Conservation (phyloP, 1,284 basidiomycete genomes). For the Tilletia indica region DNA sequence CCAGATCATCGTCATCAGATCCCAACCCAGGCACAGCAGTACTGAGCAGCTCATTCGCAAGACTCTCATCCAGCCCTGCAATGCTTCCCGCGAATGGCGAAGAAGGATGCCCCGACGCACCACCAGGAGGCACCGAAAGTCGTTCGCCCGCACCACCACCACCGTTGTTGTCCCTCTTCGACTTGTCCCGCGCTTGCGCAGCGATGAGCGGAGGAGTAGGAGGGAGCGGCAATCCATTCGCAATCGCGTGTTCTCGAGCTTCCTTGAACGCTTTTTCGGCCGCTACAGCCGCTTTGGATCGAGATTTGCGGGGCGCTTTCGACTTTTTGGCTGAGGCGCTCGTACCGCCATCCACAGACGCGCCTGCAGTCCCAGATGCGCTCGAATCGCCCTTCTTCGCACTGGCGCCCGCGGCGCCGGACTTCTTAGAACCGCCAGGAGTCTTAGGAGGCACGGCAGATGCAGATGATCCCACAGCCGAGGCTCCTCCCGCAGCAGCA, state of each 20-base stretch:
- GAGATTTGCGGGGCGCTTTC: slow-evolving; percentile 1
- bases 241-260: background rate
- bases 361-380: too few species aligned
- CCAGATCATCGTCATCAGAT: background rate
- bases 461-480: background rate
- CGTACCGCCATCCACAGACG: too few species aligned
- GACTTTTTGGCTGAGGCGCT: background rate
- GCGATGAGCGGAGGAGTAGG: background rate
- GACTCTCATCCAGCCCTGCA: slow-evolving; percentile 16
- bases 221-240: background rate
- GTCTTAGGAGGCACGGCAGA: too few species aligned
- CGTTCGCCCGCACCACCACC: too few species aligned
- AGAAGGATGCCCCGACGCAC: background rate
- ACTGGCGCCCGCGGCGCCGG: too few species aligned
- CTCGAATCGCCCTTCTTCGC: too few species aligned
- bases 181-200: background rate
- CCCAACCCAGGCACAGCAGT: background rate
- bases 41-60: slow-evolving; percentile 15
- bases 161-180: too few species aligned
- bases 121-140: background rate
- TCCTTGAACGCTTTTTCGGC: slow-evolving; percentile 5
- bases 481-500: background rate
- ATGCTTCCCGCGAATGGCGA: slow-evolving; percentile 10
- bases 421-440: too few species aligned
- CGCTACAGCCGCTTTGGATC: slow-evolving; percentile 2